Evolutionary conservation across 176 grass and related monocot species (phyloP).

Genomic region (Phoenix roebelenii): DNA sequence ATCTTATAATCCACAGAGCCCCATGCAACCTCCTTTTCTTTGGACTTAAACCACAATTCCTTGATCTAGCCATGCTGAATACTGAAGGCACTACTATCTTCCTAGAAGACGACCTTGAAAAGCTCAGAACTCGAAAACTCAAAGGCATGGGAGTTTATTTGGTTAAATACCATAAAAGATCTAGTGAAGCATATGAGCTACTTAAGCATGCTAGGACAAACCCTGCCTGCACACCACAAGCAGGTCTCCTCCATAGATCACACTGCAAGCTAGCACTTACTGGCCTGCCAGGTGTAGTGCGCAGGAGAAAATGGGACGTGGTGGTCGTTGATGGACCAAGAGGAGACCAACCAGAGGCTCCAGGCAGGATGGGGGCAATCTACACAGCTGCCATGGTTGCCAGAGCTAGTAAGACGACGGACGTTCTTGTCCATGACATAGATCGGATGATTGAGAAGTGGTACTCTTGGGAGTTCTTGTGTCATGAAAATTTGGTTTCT

Average conservation of each 20-base stretch:
- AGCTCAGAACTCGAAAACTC: slow-evolving; percentile 7
- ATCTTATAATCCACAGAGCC: slow-evolving; percentile 20
- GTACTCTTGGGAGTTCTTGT: slow-evolving; percentile 85
- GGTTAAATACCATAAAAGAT: slow-evolving; percentile 18
- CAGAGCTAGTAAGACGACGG: slow-evolving; percentile 9
- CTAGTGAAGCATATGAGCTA: slow-evolving; percentile 30
- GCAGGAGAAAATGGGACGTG: slow-evolving; percentile 54
- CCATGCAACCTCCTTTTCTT: slow-evolving; percentile 45
- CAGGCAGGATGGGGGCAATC: slow-evolving; percentile 39
- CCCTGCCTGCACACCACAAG: slow-evolving; percentile 15
- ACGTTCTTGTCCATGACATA: slow-evolving; percentile 63
- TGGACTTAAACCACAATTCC: slow-evolving; percentile 24
- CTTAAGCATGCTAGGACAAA: slow-evolving; percentile 24
- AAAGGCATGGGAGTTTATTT: slow-evolving; percentile 16
- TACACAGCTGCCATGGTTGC: slow-evolving; percentile 29
- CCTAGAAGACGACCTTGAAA: slow-evolving; percentile 25
- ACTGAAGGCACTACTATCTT: slow-evolving; percentile 23
- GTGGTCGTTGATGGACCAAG: slow-evolving; percentile 68
- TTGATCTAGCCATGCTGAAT: slow-evolving; percentile 26
- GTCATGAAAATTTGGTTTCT: slow-evolving; percentile 58
- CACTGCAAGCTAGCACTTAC: slow-evolving; percentile 43
- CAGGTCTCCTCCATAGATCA: not conserved
- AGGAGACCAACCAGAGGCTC: slow-evolving; percentile 25
- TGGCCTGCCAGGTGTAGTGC: slow-evolving; percentile 40
- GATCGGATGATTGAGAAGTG: slow-evolving; percentile 56